phyloP scores from a whole-genome alignment of 257 asterid genomes.

The Rauvolfia tetraphylla region DNA sequence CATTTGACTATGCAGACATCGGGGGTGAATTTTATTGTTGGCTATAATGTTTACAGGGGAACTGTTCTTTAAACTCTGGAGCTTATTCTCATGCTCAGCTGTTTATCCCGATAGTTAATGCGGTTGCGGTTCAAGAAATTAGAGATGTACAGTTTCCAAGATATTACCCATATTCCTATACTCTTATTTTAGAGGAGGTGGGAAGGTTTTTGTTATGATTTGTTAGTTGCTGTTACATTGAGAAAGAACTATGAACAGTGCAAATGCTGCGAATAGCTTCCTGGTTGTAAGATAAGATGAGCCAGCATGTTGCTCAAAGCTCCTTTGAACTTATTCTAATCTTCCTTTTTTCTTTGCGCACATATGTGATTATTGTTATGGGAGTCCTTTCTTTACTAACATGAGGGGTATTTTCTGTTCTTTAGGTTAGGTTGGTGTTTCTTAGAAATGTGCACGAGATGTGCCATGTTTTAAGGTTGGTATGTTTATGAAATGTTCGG shows the following conservation, averaged over 20 bases:
- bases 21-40: background rate
- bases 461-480: too few species aligned
- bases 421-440: background rate
- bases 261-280: background rate
- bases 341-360: background rate
- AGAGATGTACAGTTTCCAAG: conserved; percentile 20
- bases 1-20: background rate
- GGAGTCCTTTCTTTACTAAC: too few species aligned
- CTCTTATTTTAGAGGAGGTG: conserved; percentile 13
- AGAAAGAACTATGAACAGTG: background rate
- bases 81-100: conserved; percentile 17
- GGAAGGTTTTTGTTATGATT: conserved; percentile 1
- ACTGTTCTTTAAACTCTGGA: background rate
- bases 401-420: background rate
- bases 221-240: background rate
- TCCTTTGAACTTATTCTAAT: background rate
- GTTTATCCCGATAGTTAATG: background rate
- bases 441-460: too few species aligned
- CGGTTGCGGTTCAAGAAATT: conserved; percentile 8
- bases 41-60: background rate
- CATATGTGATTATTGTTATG: background rate
- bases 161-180: conserved; percentile 10
- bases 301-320: background rate
- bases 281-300: background rate
- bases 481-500: too few species aligned